Conservation (phyloP, 495 filamentous ascomycete genomes). For the Penicillium bovifimosum region DNA sequence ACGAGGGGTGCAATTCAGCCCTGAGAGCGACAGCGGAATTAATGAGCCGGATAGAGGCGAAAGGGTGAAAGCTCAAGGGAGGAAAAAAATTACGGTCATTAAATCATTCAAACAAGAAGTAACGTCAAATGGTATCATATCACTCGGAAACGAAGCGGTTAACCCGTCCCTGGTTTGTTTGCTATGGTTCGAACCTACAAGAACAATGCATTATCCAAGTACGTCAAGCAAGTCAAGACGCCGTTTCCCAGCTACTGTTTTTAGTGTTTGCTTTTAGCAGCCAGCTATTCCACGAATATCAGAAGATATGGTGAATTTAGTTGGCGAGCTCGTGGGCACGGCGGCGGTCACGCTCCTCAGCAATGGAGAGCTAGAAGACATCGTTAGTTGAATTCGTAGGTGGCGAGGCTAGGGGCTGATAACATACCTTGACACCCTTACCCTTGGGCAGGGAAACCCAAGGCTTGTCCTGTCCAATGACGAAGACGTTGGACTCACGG, state of each 20-base stretch:
- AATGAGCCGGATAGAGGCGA: neutral
- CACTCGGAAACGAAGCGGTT: slow-evolving; percentile 29
- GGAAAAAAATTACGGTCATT: slow-evolving; percentile 23
- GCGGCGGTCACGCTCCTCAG: slow-evolving; percentile 95
- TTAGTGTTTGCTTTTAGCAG: slow-evolving; percentile 24
- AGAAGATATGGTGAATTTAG: slow-evolving; percentile 33
- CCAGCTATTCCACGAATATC: slow-evolving; percentile 26
- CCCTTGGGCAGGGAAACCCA: slow-evolving; percentile 99
- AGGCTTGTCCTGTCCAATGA: slow-evolving; percentile 95
- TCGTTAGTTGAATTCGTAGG: slow-evolving; percentile 8
- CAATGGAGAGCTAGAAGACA: slow-evolving; percentile 68
- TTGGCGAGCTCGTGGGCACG: slow-evolving; percentile 72
- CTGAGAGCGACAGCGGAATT: too few species aligned
- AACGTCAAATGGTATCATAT: slow-evolving; percentile 36
- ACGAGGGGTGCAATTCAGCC: neutral
- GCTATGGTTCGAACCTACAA: slow-evolving; percentile 34
- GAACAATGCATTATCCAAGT: slow-evolving; percentile 35
- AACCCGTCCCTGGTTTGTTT: slow-evolving; percentile 28
- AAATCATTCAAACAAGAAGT: slow-evolving; percentile 27
- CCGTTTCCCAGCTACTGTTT: slow-evolving; percentile 35
- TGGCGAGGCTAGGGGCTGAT: neutral
- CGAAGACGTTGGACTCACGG: slow-evolving; percentile 96
- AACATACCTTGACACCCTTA: slow-evolving; percentile 91
- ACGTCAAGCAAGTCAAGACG: slow-evolving; percentile 41
- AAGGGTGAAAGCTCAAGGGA: slow-evolving; percentile 7